These are phyloP conservation scores for Aspergillus sp. DNA, from an alignment of 2,329 filamentous ascomycete species.

Conservation along the genomic window DNA sequence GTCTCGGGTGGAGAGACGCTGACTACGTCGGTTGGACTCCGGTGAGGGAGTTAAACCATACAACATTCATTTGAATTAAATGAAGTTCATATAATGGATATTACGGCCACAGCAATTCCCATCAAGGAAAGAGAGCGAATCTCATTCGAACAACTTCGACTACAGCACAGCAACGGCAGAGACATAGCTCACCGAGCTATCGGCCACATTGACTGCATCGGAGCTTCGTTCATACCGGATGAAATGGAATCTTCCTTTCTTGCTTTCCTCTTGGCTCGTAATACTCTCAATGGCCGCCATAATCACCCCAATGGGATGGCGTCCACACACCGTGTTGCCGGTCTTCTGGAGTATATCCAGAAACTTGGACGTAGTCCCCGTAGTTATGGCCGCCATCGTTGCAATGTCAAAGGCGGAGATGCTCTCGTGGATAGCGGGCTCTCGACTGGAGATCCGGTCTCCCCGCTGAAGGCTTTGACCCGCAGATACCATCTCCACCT, in stretches of 20 bases:
- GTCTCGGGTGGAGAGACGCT: too few species aligned
- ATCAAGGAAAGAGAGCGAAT: too few species aligned
- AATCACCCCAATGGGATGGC: constrained; percentile 89
- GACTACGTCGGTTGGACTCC: too few species aligned
- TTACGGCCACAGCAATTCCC: too few species aligned
- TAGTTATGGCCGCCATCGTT: constrained; percentile 82
- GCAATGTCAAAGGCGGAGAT: constrained; percentile 77
- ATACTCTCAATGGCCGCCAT: constrained; percentile 82
- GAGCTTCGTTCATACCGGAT: constrained; percentile 85
- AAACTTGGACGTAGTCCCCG: constrained; percentile 70
- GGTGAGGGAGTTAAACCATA: too few species aligned
- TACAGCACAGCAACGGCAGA: constrained; percentile 81
- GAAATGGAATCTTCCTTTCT: constrained; percentile 66
- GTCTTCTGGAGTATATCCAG: constrained; percentile 68
- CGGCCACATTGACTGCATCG: constrained; percentile 63
- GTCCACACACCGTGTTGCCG: constrained; percentile 87
- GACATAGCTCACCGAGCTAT: constrained; percentile 93
- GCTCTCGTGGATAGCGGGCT: constrained; percentile 72
- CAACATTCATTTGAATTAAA: too few species aligned
- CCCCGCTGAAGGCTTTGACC: constrained; percentile 30
- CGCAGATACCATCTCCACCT: constrained; percentile 27
- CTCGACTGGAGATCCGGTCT: constrained; percentile 32
- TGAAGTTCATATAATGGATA: too few species aligned
- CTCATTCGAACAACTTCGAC: not conserved
- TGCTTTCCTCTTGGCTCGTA: constrained; percentile 38